Evolutionary conservation across 176 grass and related monocot genomes (phyloP), one percentile per base, ranked within the genome.

Genomic region (Paspalum vaginatum): DNA sequence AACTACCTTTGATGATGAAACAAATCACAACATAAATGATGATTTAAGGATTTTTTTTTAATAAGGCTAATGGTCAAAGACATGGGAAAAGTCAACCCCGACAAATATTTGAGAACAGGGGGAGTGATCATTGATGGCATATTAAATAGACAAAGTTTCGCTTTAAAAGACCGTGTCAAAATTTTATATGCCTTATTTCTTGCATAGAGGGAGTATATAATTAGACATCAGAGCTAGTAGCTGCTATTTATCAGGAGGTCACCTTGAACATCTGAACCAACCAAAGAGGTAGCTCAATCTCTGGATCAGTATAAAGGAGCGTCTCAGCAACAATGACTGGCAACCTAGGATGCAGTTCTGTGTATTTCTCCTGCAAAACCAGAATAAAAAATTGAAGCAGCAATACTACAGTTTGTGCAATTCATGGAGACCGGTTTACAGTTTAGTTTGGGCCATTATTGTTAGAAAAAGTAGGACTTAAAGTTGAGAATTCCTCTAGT

Each of bases 211-310:
- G 32, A 27, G 14, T 51, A 75, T 58, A 67, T 13, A 56, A 27
- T 42, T 41, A 22, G 45, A 20, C 25, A 9, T 20, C 20, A 68
- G 2, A 83, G 50, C 20, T 49, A 49, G 38, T 51, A 9, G 52
- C 47, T 11, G 52, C 2, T 50, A 65, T 48, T 27, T 41, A 42
- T 53, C 11, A 81, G 77, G 60, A 88, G 54, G 60, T 63, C 84
- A 95, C 96, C 92, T 99, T 99, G 77, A 99, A 99, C 87, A 95
- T 93, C 59, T 93, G 96, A 88, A 99, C 90, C 13, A 99, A 79
- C 92, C 96, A 99, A 93, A 99, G 92, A 48, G 96, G 96, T 47
- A 95, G 88, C 76, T 95, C 96, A 44, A 99, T 91, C 64, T 91
- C 85, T 26, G 86, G 96, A 86, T 99, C 96, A 61, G 88, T 93